Percentiles rank a stretch among this genome's conserved stretches.
These are phyloP conservation scores for Colletotrichum navitas DNA, from an alignment of 2,329 filamentous ascomycete species.

Conservation along the genomic window DNA sequence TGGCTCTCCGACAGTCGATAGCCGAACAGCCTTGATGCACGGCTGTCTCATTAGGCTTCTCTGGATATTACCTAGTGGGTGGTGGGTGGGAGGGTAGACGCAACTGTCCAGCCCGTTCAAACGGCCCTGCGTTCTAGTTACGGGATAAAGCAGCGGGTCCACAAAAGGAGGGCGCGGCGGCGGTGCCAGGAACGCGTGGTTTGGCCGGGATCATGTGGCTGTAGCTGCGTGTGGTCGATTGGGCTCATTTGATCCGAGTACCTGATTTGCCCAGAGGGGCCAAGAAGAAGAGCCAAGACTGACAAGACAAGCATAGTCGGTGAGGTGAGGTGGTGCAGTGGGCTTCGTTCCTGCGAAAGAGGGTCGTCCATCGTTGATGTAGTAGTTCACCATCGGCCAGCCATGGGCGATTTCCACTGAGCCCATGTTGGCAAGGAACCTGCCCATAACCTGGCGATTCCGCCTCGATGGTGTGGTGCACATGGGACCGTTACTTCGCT, in stretches of 20 bases:
- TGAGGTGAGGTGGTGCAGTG: slow-evolving; percentile 13
- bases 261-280: background rate
- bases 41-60: slow-evolving; percentile 33
- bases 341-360: slow-evolving; percentile 20
- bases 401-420: slow-evolving; percentile 3
- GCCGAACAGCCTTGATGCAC: background rate
- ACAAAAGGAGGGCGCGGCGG: slow-evolving; percentile 33
- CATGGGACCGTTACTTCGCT: background rate
- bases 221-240: background rate
- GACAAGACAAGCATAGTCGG: slow-evolving; percentile 5
- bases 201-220: slow-evolving; percentile 21
- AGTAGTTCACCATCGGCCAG: background rate
- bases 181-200: slow-evolving; percentile 12
- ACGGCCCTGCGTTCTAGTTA: slow-evolving; percentile 35
- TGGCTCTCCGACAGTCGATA: background rate
- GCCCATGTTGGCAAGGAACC: slow-evolving; percentile 29
- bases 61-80: slow-evolving; percentile 18
- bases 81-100: background rate
- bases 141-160: slow-evolving; percentile 6
- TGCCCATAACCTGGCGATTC: slow-evolving; percentile 32
- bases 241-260: background rate
- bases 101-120: slow-evolving; percentile 28
- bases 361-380: background rate
- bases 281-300: slow-evolving; percentile 15
- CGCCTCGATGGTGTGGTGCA: background rate